Evolutionary conservation across 1,139 yeast species (phyloP).

Genomic region (Suhomyces yuchorum): DNA sequence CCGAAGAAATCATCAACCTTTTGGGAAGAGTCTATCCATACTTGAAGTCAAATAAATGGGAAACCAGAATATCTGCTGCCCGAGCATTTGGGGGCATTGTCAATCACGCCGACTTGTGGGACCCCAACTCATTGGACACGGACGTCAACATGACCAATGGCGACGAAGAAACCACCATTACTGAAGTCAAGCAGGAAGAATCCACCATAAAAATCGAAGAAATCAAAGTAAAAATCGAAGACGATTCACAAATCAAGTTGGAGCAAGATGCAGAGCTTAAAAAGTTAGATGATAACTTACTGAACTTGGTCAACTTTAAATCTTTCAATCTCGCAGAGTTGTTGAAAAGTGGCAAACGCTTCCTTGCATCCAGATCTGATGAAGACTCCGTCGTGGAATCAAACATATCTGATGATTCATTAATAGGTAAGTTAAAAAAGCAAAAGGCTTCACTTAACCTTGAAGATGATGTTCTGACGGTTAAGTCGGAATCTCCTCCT

Average conservation of each 20-base stretch:
- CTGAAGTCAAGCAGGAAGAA: conserved; percentile 1
- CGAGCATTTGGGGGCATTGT: conserved; percentile 94
- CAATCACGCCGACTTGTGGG: conserved; percentile 77
- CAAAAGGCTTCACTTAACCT: conserved; percentile 29
- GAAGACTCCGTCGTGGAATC: conserved; percentile 33
- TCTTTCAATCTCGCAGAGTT: conserved; percentile 67
- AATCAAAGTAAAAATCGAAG: conserved; percentile 24
- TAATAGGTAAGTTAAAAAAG: conserved; percentile 40
- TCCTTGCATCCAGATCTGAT: conserved; percentile 62
- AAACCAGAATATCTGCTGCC: conserved; percentile 93
- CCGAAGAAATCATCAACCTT: conserved; percentile 84
- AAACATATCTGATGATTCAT: conserved; percentile 25
- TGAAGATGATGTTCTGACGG: conserved; percentile 17
- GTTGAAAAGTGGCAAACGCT: conserved; percentile 65
- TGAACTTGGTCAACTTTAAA: conserved; percentile 57
- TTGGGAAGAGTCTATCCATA: conserved; percentile 91
- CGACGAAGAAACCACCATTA: conserved; percentile 20
- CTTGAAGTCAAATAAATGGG: conserved; percentile 85
- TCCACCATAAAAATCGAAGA: conserved; percentile 12
- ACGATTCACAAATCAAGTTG: conserved; percentile 33
- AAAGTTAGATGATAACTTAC: conserved; percentile 48
- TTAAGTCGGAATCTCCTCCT: conserved; percentile 19
- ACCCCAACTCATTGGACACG: conserved; percentile 47
- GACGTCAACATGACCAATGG: conserved; percentile 32
- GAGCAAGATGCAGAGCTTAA: conserved; percentile 51